Evolutionary conservation across 371 early-diverging fungal genomes (phyloP).

Genomic region (Syncephalis fuscata): DNA sequence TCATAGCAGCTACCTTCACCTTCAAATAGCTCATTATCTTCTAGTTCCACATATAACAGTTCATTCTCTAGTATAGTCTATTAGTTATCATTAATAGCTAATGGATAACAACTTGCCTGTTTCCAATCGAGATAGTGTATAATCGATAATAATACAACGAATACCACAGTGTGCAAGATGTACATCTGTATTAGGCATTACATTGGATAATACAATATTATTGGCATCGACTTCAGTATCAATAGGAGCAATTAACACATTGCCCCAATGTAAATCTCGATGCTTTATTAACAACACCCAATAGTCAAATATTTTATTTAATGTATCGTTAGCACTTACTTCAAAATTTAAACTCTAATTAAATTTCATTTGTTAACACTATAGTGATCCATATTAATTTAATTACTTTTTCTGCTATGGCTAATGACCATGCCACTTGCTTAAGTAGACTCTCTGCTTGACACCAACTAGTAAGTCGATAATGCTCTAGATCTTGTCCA

Average conservation of each 20-base stretch:
- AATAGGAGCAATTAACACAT: conserved; percentile 2
- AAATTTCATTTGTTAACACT: too few species aligned
- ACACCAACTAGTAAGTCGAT: conserved; percentile 3
- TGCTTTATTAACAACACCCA: conserved; percentile 1
- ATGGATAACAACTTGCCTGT: conserved; percentile 1
- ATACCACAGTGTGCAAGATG: conserved; percentile 2
- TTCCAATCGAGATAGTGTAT: conserved; percentile 6
- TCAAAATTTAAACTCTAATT: conserved; percentile 4
- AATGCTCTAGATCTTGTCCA: conserved; percentile 1
- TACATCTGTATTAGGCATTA: neutral
- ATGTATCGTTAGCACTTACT: neutral
- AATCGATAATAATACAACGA: conserved; percentile 4
- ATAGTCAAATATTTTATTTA: neutral
- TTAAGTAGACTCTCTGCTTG: conserved; percentile 5
- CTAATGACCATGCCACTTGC: conserved; percentile 4
- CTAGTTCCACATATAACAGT: conserved; percentile 1
- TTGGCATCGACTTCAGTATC: neutral
- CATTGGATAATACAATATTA: neutral
- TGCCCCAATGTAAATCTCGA: conserved; percentile 7
- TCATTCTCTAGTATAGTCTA: neutral
- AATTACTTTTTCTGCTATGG: conserved; percentile 5
- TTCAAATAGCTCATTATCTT: conserved; percentile 3
- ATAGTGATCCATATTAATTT: neutral
- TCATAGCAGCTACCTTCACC: neutral
- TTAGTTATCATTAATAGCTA: neutral